Conservation (phyloP, 2,329 filamentous ascomycete species). For the Phyllosticta paracitricarpa region DNA sequence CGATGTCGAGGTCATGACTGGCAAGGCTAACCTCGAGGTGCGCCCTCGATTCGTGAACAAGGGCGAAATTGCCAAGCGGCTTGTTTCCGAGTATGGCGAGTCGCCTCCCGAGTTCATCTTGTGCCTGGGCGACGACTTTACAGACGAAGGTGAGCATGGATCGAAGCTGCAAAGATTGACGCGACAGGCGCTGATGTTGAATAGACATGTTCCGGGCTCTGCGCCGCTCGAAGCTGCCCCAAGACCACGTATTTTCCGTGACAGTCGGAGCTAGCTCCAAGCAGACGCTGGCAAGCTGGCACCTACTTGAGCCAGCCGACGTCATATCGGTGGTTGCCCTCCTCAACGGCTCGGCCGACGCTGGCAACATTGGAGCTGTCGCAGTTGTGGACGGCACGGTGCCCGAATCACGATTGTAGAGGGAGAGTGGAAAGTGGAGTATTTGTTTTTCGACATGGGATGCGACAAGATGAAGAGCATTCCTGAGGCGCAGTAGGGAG, state of each 20-base stretch:
- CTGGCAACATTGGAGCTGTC: constrained; percentile 30
- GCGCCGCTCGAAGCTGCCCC: constrained; percentile 43
- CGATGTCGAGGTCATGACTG: constrained; percentile 93
- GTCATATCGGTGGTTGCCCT: constrained; percentile 59
- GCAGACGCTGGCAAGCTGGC: constrained; percentile 82
- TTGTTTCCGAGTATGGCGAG: constrained; percentile 63
- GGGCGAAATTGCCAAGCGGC: constrained; percentile 80
- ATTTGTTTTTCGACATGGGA: neutral
- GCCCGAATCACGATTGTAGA: constrained; percentile 18
- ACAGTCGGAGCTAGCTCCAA: constrained; percentile 89
- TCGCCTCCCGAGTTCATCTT: constrained; percentile 73
- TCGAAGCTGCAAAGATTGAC: neutral
- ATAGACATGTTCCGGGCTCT: constrained; percentile 77
- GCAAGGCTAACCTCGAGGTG: constrained; percentile 94
- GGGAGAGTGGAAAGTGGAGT: neutral
- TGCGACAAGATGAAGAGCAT: neutral
- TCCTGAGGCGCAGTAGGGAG: neutral
- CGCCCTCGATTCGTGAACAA: constrained; percentile 98
- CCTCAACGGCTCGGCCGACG: constrained; percentile 41
- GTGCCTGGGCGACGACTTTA: constrained; percentile 91
- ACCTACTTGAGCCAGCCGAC: constrained; percentile 78
- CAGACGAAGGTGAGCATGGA: constrained; percentile 71
- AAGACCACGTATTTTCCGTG: constrained; percentile 72
- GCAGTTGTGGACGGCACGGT: constrained; percentile 30
- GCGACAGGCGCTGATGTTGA: neutral